Conservation (phyloP, 2,329 filamentous ascomycete genomes). For the Hymenoscyphus linearis region DNA sequence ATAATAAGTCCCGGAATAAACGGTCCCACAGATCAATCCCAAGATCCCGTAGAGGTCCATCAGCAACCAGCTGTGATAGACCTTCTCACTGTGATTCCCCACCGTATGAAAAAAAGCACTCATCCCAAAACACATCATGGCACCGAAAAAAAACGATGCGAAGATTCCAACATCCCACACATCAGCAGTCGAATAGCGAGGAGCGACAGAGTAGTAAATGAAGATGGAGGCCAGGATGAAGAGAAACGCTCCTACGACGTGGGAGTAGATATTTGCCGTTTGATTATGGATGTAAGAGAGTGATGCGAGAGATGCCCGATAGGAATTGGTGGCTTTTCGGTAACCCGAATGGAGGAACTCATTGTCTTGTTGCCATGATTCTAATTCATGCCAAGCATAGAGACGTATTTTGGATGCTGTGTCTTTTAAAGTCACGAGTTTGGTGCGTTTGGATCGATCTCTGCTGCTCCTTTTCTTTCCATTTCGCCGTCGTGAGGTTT, state of each 20-base stretch:
- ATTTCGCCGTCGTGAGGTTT: constrained; percentile 2
- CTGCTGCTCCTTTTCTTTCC: not conserved
- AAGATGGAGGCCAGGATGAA: not conserved
- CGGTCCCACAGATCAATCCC: constrained; percentile 12
- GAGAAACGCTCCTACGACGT: constrained; percentile 1
- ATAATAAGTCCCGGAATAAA: constrained; percentile 19
- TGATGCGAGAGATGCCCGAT: constrained; percentile 2
- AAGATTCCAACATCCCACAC: constrained; percentile 6
- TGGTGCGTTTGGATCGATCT: not conserved
- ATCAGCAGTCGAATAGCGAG: constrained; percentile 9
- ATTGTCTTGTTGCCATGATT: constrained; percentile 11
- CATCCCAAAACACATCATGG: constrained; percentile 10
- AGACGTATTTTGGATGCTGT: constrained; percentile 5
- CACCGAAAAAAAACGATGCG: constrained; percentile 1
- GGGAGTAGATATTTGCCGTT: constrained; percentile 7
- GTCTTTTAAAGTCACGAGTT: constrained; percentile 1
- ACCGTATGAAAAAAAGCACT: constrained; percentile 14
- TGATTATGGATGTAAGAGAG: constrained; percentile 9
- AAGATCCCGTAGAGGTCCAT: constrained; percentile 12
- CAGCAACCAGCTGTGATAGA: constrained; percentile 10
- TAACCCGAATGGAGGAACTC: constrained; percentile 7
- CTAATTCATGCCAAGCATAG: constrained; percentile 8
- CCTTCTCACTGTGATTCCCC: constrained; percentile 8
- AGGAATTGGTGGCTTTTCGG: constrained; percentile 8
- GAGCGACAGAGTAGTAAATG: constrained; percentile 1